Percentiles rank a stretch among this genome's conserved stretches.
These are phyloP conservation scores for Sphagnum fallax DNA, from an alignment of 228 moss, liverwort and hornwort genomes.

Conservation along the genomic window DNA sequence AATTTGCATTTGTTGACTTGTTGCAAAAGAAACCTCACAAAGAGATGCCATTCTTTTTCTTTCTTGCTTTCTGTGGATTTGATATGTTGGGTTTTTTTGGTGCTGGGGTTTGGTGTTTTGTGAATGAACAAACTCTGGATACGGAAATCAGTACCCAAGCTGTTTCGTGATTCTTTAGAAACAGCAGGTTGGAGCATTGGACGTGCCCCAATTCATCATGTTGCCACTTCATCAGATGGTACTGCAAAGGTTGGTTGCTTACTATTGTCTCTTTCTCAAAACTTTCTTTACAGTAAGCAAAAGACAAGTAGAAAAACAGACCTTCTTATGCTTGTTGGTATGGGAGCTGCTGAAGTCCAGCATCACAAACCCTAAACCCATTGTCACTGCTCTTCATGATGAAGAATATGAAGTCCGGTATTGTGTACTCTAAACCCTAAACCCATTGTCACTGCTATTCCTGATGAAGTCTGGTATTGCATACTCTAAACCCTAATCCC, in stretches of 20 bases:
- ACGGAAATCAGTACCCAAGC: slow-evolving; percentile 76
- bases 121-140: slow-evolving; percentile 14
- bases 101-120: background rate
- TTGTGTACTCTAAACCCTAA: too few species aligned
- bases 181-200: slow-evolving; percentile 94
- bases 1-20: background rate
- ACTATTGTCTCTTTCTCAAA: background rate
- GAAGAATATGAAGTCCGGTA: too few species aligned
- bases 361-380: too few species aligned
- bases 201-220: slow-evolving; percentile 76
- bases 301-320: background rate
- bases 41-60: background rate
- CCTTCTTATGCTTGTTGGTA: background rate
- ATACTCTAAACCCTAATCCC: too few species aligned
- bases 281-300: background rate
- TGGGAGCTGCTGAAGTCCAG: too few species aligned
- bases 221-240: slow-evolving; percentile 80
- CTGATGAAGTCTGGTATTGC: too few species aligned
- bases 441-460: too few species aligned
- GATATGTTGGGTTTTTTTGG: too few species aligned
- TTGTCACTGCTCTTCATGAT: too few species aligned
- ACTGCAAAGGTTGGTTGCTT: slow-evolving; percentile 66
- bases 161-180: slow-evolving; percentile 58
- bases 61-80: background rate
- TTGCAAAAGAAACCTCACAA: slow-evolving; percentile 27